A percentile compares a stretch with the other conserved stretches of the same genome.
phyloP scores from a whole-genome alignment of 495 filamentous ascomycete species.

The Articulospora tetracladia region DNA sequence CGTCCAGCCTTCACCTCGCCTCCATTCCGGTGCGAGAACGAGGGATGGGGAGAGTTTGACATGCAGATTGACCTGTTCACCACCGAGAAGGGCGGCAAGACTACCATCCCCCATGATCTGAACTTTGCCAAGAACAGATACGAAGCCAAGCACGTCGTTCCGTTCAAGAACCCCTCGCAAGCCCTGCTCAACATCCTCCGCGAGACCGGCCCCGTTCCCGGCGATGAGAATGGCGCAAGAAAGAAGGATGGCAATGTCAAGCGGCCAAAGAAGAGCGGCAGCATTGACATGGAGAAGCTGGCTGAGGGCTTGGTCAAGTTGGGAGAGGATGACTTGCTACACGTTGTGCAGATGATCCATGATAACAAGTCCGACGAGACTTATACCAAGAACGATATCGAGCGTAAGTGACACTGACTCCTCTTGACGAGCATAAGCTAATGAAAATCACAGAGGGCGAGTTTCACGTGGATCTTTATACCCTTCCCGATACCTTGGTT shows the following conservation, averaged over 20 bases:
- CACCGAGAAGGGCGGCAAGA: slow-evolving; percentile 83
- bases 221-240: slow-evolving; percentile 60
- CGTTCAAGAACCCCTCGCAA: slow-evolving; percentile 89
- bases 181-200: slow-evolving; percentile 68
- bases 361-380: slow-evolving; percentile 91
- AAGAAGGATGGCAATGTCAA: slow-evolving; percentile 60
- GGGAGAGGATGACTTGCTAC: slow-evolving; percentile 82
- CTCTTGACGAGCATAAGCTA: not conserved
- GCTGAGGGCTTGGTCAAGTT: slow-evolving; percentile 88
- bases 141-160: slow-evolving; percentile 75
- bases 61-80: slow-evolving; percentile 79
- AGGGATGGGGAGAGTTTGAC: slow-evolving; percentile 99
- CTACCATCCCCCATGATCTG: slow-evolving; percentile 78
- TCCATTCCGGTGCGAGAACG: slow-evolving; percentile 85
- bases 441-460: slow-evolving; percentile 69
- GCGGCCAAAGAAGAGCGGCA: slow-evolving; percentile 78
- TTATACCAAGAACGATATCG: slow-evolving; percentile 95
- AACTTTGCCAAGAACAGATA: slow-evolving; percentile 84
- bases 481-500: slow-evolving; percentile 73
- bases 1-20: slow-evolving; percentile 68
- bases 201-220: slow-evolving; percentile 79
- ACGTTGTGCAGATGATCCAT: slow-evolving; percentile 96
- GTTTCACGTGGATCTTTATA: slow-evolving; percentile 98
- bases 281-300: slow-evolving; percentile 93
- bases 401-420: slow-evolving; percentile 55